phyloP scores from a whole-genome alignment of 2,329 filamentous ascomycete genomes.

The Fusarium sororula region DNA sequence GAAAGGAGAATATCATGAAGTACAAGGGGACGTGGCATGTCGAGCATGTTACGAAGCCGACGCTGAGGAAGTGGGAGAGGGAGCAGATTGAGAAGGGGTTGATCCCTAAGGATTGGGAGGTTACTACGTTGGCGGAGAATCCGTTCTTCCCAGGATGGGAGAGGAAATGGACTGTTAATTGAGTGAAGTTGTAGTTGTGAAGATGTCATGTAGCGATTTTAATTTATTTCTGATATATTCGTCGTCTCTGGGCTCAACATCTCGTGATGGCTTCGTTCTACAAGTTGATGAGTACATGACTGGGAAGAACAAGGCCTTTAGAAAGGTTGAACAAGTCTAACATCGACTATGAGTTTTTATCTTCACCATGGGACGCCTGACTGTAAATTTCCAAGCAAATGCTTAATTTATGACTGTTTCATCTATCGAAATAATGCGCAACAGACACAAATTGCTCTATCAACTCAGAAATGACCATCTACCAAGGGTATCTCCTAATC shows the following conservation, averaged over 20 bases:
- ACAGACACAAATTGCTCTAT: not conserved
- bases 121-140: slow-evolving; percentile 75
- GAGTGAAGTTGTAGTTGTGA: fast-evolving
- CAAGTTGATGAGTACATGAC: too few species aligned
- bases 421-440: not conserved
- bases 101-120: slow-evolving; percentile 70
- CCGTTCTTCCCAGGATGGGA: slow-evolving; percentile 81
- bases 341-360: fast-evolving
- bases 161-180: slow-evolving; percentile 36
- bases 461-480: not conserved
- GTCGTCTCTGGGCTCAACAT: fast-evolving
- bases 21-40: slow-evolving; percentile 88
- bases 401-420: not conserved
- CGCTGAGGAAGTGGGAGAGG: slow-evolving; percentile 67
- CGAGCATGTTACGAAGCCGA: slow-evolving; percentile 75
- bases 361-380: fast-evolving
- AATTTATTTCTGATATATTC: not conserved
- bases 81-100: slow-evolving; percentile 73
- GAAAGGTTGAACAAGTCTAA: not conserved
- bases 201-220: not conserved
- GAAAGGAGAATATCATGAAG: slow-evolving; percentile 73
- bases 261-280: not conserved
- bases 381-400: not conserved
- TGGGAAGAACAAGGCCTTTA: too few species aligned
- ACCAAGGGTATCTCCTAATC: slow-evolving; percentile 69